Evolutionary conservation across 2,329 filamentous ascomycete species (phyloP).

Genomic region (Cylindrodendrum hubeiense): DNA sequence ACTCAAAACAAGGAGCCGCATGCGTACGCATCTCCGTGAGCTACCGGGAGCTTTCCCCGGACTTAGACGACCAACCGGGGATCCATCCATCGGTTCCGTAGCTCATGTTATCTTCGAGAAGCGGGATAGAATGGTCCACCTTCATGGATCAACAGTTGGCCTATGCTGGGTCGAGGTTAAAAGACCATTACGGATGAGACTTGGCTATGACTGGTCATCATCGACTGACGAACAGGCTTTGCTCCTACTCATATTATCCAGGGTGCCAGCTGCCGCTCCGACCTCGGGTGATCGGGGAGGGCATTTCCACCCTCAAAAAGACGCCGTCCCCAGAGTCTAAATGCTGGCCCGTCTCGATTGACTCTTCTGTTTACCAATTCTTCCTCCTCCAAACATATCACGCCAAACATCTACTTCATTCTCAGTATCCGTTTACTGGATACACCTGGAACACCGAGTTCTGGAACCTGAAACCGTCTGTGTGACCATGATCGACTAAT

Average conservation of each 20-base stretch:
- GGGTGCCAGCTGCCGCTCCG: constrained; percentile 6
- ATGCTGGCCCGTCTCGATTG: not conserved
- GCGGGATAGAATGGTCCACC: constrained; percentile 13
- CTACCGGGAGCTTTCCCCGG: not conserved
- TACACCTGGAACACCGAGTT: constrained; percentile 8
- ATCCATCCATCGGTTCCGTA: not conserved
- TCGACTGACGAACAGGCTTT: constrained; percentile 22
- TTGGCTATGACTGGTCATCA: constrained; percentile 10
- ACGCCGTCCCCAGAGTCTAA: not conserved
- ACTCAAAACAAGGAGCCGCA: not conserved
- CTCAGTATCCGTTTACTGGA: not conserved
- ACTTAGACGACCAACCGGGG: constrained; percentile 5
- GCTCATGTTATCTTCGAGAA: constrained; percentile 16
- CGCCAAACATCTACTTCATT: not conserved
- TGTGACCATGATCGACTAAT: constrained; percentile 29
- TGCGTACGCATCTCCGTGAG: constrained; percentile 1
- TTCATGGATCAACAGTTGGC: constrained; percentile 12
- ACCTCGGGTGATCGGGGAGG: constrained; percentile 11
- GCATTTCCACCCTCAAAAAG: constrained; percentile 14
- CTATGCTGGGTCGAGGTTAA: constrained; percentile 21
- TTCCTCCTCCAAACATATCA: not conserved
- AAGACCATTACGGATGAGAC: constrained; percentile 12
- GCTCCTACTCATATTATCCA: not conserved
- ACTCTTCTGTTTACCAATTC: not conserved
- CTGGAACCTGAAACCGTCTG: constrained; percentile 19